These are phyloP conservation scores for Aaosphaeria arxii DNA, from an alignment of 2,329 filamentous ascomycete genomes.

Conservation along the genomic window DNA sequence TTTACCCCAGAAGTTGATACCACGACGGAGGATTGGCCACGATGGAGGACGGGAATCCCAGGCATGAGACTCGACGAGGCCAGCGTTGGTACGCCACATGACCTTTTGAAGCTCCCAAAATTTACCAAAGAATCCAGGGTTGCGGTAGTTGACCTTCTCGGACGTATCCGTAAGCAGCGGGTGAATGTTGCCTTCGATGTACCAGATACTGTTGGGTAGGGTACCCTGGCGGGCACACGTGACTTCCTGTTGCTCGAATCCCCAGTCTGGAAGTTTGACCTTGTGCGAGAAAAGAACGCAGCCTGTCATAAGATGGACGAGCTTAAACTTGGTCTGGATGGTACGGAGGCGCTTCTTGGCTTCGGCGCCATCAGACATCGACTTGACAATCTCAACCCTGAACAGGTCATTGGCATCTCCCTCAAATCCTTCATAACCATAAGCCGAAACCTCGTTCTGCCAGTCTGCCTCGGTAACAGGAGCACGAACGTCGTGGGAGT, in stretches of 20 bases:
- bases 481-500: constrained; percentile 86
- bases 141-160: constrained; percentile 94
- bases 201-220: constrained; percentile 95
- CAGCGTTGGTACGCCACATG: constrained; percentile 99
- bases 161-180: constrained; percentile 66
- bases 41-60: constrained; percentile 95
- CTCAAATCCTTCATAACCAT: constrained; percentile 94
- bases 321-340: constrained; percentile 94
- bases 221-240: constrained; percentile 91
- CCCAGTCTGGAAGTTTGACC: constrained; percentile 97
- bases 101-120: constrained; percentile 97
- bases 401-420: constrained; percentile 97
- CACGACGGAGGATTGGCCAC: constrained; percentile 87
- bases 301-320: constrained; percentile 94
- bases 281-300: constrained; percentile 98
- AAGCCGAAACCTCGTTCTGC: constrained; percentile 95
- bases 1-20: constrained; percentile 99
- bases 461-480: constrained; percentile 54
- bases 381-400: constrained; percentile 90
- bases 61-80: constrained; percentile 90
- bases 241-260: constrained; percentile 97
- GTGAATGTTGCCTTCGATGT: constrained; percentile 87
- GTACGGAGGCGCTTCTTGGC: constrained; percentile 86
- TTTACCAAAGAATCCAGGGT: constrained; percentile 94
- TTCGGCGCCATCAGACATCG: constrained; percentile 71